Base-by-base conservation (phyloP, 1,139 yeast genomes). In the Debaryomyces sp. region DNA sequence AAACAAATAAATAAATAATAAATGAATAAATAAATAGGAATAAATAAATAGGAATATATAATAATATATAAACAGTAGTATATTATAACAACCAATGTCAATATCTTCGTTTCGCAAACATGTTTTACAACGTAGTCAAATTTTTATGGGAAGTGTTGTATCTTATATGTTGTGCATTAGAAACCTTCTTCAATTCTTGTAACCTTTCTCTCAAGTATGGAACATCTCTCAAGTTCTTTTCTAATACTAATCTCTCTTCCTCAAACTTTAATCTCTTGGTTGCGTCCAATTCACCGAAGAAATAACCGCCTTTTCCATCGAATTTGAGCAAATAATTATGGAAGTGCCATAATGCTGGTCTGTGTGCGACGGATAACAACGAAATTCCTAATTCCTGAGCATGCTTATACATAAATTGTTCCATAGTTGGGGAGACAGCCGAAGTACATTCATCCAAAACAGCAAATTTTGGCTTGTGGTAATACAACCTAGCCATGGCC, bases 391-490 rank as follows among this genome's bases (percentile, higher is more conserved):
- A 75, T 26, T 78, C 74, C 61, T 87, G 89, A 0, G 97, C 97
- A 63, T 89, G 89, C 46, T 83, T 70, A 63, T 92, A 92, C 90
- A 94, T 90, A 58, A 85, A 84, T 52, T 87, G 90, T 65, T 92
- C 98, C 84, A 91, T 87, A 54, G 87, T 90, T 18, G 96, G 89
- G 0, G 96, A 85, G 1, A 91, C 96, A 1, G 96, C 94, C 6
- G 97, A 89, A 0, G 98, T 92, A 68, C 97, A 92, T 70, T 92
- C 97, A 69, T 92, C 98, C 55, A 92, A 75, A 26, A 92, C 96
- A 0, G 97, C 97, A 74, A 90, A 92, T 67, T 84, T 87, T 2
- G 98, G 98, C 60, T 80, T 81, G 65, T 92, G 97, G 63, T 91
- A 92, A 63, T 88, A 92, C 66, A 92, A 75, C 59, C 97, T 80